Evolutionary conservation across 768 basidiomycete genomes (phyloP), one percentile per base, ranked within the genome.

Genomic region (Mycena capillaripes): DNA sequence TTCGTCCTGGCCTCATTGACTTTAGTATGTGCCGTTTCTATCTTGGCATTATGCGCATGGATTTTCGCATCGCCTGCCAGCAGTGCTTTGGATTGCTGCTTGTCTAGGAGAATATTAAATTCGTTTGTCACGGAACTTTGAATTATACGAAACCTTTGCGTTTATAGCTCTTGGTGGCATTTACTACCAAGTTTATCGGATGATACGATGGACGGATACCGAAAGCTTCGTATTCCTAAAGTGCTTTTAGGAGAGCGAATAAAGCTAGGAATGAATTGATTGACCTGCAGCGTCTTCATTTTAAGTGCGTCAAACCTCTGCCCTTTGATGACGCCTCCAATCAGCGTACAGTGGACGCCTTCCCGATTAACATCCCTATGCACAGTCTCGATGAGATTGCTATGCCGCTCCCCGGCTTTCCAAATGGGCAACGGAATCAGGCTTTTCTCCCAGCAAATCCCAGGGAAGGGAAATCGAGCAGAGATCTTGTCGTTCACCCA

Each of bases 361-460:
- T n/a, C n/a, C n/a, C 27, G 59, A 46, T 60, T 60, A 17, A 75
- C 71, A 40, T 79, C 71, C 2, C 65, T 12, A 52, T 79, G 78
- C 10, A 64, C 62, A 1, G 30, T 17, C 40, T 65, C 63, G 34
- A 65, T 42, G 3, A 65, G 52, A 30, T 72, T 79, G 16, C 53
- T 76, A 55, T 63, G 75, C 0, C 46, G 23, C 7, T 74, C 74
- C 0, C 76, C 76, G 1, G 67, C 70, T 23, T 52, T 44, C 78
- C 79, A 79, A 11, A 79, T 55, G 14, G 30, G 66, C 7, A 34
- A 14, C 0, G 79, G 77, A n/a, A 79, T 79, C 17, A 40, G 57
- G 46, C 78, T 78, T 27, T 50, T 68, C 11, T 53, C 69, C 77
- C 74, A 76, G 65, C 78, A 79, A 1, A 79, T 72, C 0, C 52